Percentiles rank a stretch among this genome's conserved stretches.
Evolutionary conservation across 1,284 basidiomycete genomes (phyloP).

Genomic region (Ganoderma lucidum): DNA sequence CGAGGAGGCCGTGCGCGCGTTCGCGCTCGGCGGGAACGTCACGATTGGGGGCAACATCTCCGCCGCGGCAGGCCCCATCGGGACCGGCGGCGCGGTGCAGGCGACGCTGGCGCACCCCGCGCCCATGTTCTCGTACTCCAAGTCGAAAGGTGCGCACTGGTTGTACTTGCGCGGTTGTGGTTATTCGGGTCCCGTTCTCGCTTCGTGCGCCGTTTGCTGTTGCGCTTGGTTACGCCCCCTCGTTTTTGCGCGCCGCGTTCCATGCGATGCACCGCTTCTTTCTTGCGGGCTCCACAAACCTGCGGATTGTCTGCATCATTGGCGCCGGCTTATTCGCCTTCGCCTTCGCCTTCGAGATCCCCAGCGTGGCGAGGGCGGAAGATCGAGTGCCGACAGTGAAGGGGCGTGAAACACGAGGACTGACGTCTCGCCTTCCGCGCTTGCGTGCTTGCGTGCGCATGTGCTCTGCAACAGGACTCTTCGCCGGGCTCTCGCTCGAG

Average conservation of each 20-base stretch:
- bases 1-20: conserved; percentile 95
- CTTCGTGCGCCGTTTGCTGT: not conserved
- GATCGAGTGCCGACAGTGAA: not conserved
- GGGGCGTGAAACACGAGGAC: not conserved
- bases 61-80: conserved; percentile 91
- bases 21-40: conserved; percentile 95
- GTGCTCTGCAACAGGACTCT: conserved; percentile 72
- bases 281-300: not conserved
- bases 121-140: conserved; percentile 97
- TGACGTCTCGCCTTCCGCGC: not conserved
- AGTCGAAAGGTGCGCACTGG: conserved; percentile 80
- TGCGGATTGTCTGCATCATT: not conserved
- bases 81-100: conserved; percentile 93
- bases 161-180: conserved; percentile 3
- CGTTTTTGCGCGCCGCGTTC: not conserved
- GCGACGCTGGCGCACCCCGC: conserved; percentile 91
- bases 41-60: conserved; percentile 92
- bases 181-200: not conserved
- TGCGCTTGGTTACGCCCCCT: too few species aligned
- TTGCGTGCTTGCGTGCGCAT: too few species aligned
- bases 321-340: not conserved
- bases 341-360: not conserved
- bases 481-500: conserved; percentile 94
- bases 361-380: not conserved
- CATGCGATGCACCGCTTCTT: not conserved